Conservation (phyloP, 1,284 basidiomycete genomes). For the Moniliophthora roreri region DNA sequence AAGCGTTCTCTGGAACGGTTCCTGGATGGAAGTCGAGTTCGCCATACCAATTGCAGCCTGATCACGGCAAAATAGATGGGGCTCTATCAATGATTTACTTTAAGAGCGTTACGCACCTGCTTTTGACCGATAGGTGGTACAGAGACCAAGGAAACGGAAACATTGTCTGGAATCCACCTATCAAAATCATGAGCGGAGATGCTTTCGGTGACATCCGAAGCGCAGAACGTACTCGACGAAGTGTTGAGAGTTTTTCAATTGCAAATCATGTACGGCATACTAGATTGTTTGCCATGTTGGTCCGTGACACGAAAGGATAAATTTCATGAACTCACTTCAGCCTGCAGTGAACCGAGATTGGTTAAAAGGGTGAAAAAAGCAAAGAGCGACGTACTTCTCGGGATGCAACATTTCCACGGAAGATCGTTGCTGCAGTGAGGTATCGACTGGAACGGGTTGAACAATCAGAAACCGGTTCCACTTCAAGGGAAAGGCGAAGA, state of each 20-base stretch:
- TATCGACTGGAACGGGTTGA: conserved; percentile 55
- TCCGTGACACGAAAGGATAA: conserved; percentile 12
- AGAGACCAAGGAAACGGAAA: conserved; percentile 78
- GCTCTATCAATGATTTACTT: background rate
- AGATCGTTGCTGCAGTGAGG: conserved; percentile 85
- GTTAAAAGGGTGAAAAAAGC: conserved; percentile 20
- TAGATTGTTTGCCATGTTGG: conserved; percentile 20
- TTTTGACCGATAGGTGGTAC: conserved; percentile 82
- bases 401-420: conserved; percentile 80
- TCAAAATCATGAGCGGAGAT: conserved; percentile 7
- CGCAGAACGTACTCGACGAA: conserved; percentile 71
- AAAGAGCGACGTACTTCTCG: conserved; percentile 62
- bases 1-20: conserved; percentile 84
- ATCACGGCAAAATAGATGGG: conserved; percentile 5
- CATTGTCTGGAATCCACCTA: conserved; percentile 86
- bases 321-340: conserved; percentile 49
- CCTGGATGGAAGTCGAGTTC: conserved; percentile 89
- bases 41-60: conserved; percentile 78
- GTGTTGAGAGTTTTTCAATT: conserved; percentile 68
- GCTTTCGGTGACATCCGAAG: background rate
- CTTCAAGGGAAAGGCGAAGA: conserved; percentile 12
- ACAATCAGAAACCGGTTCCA: conserved; percentile 3
- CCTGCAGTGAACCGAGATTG: conserved; percentile 43
- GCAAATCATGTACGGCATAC: conserved; percentile 54
- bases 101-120: conserved; percentile 41